These are phyloP conservation scores for Diplocarpon rosae DNA, from an alignment of 2,329 filamentous ascomycete species.

Conservation along the genomic window DNA sequence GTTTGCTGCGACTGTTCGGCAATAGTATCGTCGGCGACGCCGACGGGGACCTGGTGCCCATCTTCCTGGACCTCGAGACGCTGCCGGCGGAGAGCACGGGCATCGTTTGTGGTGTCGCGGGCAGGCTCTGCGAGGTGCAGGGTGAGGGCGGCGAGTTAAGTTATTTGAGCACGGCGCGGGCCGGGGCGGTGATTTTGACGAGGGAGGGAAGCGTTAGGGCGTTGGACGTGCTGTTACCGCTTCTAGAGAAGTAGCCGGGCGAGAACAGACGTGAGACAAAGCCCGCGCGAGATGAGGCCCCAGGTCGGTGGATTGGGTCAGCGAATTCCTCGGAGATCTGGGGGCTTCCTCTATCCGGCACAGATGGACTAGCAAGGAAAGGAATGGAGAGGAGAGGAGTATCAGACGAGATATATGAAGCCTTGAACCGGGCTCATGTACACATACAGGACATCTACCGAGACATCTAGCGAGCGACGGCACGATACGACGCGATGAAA, in stretches of 20 bases:
- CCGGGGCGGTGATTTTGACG: slow-evolving; percentile 79
- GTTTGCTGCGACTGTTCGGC: slow-evolving; percentile 53
- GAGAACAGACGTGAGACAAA: no score
- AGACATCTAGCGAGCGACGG: no score
- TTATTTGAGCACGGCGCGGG: slow-evolving; percentile 79
- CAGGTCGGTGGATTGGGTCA: no score
- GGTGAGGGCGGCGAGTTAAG: slow-evolving; percentile 60
- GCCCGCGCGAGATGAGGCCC: no score
- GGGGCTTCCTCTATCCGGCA: no score
- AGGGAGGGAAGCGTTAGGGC: slow-evolving; percentile 64
- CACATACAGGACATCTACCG: no score
- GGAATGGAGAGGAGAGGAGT: no score
- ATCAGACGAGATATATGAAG: no score
- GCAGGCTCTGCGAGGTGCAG: slow-evolving; percentile 48
- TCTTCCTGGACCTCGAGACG: slow-evolving; percentile 73
- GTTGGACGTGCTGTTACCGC: slow-evolving; percentile 53
- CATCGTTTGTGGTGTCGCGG: slow-evolving; percentile 89
- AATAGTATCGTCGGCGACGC: slow-evolving; percentile 68
- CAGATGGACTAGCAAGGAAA: no score
- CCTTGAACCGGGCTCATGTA: no score
- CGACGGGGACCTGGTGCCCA: slow-evolving; percentile 65
- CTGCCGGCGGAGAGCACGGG: slow-evolving; percentile 82
- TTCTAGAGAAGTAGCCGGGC: slow-evolving; percentile 12
- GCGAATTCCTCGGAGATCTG: no score
- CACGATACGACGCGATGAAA: no score